A percentile compares a stretch with the other conserved stretches of the same genome.
Evolutionary conservation across 2,329 filamentous ascomycete species (phyloP).

Genomic region (Fusarium staphyleae): DNA sequence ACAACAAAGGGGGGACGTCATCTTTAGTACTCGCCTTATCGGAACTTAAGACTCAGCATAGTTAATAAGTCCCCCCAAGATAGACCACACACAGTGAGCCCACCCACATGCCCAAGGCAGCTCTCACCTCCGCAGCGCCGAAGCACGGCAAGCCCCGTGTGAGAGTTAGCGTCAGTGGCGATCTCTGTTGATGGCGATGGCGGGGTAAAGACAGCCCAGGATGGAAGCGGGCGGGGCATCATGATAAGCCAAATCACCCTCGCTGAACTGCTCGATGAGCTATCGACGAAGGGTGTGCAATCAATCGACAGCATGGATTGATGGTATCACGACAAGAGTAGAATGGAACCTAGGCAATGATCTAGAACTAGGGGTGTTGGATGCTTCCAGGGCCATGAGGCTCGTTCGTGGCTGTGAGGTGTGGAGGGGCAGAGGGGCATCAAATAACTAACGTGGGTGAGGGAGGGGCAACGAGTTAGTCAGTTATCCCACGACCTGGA

Average conservation of each 20-base stretch:
- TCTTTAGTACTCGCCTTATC: conserved; percentile 27
- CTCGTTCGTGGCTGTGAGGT: conserved; percentile 15
- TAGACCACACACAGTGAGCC: neutral
- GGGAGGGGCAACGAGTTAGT: conserved; percentile 18
- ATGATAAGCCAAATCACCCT: no score
- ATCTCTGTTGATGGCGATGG: conserved; percentile 33
- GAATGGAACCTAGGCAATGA: no score
- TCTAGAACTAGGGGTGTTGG: neutral
- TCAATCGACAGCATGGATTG: no score
- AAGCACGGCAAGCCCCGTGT: conserved; percentile 21
- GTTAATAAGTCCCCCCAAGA: neutral
- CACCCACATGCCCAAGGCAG: conserved; percentile 23
- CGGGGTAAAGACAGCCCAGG: conserved; percentile 27
- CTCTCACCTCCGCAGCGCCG: conserved; percentile 34
- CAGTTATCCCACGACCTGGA: no score
- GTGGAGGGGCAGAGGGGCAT: conserved; percentile 33
- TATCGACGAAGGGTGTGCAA: no score
- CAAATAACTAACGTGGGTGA: no score
- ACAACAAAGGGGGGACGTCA: conserved; percentile 11
- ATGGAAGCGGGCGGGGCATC: conserved; percentile 12
- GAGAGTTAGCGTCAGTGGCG: conserved; percentile 14
- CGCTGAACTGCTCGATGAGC: no score
- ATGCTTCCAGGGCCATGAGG: neutral
- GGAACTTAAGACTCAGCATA: conserved; percentile 3
- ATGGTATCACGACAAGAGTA: no score